These are phyloP conservation scores for Xenosphaeropsis pyriputrescens DNA, from an alignment of 2,329 filamentous ascomycete species.

Conservation along the genomic window DNA sequence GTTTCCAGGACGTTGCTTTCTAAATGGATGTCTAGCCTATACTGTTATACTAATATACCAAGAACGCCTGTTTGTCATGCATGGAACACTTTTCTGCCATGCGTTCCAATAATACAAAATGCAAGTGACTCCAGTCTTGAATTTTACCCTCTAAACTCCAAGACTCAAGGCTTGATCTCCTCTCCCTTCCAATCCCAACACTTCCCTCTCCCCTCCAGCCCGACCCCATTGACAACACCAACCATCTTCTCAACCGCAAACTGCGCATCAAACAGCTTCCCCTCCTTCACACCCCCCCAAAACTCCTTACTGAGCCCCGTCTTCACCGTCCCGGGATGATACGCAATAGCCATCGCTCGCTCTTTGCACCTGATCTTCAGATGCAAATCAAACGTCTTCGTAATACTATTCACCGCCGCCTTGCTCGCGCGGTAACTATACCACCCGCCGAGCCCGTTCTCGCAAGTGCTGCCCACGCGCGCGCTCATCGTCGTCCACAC, in stretches of 20 bases:
- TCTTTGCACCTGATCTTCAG: constrained; percentile 39
- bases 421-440: constrained; percentile 70
- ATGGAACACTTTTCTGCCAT: too few relatives aligned
- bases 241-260: constrained; percentile 51
- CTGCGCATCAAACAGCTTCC: constrained; percentile 50
- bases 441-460: constrained; percentile 67
- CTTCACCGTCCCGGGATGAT: constrained; percentile 72
- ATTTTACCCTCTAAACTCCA: constrained; percentile 5
- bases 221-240: constrained; percentile 35
- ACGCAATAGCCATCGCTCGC: constrained; percentile 50
- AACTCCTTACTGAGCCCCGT: constrained; percentile 61
- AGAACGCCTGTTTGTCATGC: too few relatives aligned
- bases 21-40: constrained; percentile 13
- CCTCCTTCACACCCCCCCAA: constrained; percentile 47
- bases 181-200: constrained; percentile 59
- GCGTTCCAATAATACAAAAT: too few relatives aligned
- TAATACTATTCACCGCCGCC: constrained; percentile 56
- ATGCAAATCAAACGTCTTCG: constrained; percentile 57
- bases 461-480: constrained; percentile 58
- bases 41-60: too few relatives aligned
- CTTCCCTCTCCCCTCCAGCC: constrained; percentile 37
- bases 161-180: constrained; percentile 39
- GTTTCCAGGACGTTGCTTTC: constrained; percentile 44
- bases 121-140: not conserved
- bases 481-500: constrained; percentile 66